Base-by-base conservation (phyloP, 805 yeast genomes). In the Barnettozyma botsteinii region DNA sequence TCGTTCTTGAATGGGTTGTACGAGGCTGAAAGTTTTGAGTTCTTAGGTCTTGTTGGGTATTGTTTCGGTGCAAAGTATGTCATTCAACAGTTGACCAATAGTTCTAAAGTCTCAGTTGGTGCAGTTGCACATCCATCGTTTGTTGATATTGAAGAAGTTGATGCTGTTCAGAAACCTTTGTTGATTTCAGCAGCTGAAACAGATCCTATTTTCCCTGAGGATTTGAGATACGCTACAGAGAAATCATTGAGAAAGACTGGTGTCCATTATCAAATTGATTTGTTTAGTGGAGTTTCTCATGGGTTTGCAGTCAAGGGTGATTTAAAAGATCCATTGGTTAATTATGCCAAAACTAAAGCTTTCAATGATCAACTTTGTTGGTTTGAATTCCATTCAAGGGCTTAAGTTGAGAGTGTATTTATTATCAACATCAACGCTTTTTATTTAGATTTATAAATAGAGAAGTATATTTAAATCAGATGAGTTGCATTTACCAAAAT, bases 41-140 rank as follows among this genome's bases (percentile, higher is more conserved):
- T 68, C 48, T 44, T 81, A 18, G 78, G 73, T 31, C 75, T 76
- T 17, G 63, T 81, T 42, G 96, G 96, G 19, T 79, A 86, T 66
- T 87, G 96, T 64, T 87, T 69, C 48, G 96, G 96, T 57, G 95
- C 86, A 30, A 83, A 79, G 60, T 79, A 67, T 50, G 77, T 74
- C 25, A 51, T 83, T 42, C 77, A 72, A 44, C 73, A 79, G 42
- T 59, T 75, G 23, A 58, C 69, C 7, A 53, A 53, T 21, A 69
- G 60, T 14, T 40, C 49, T 19, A 38, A 41, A 33, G 70, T 74
- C 26, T 73, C 75, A 45, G 83, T 70, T 14, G 86, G 75, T 52
- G 94, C 91, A 13, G 61, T 76, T 47, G 93, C 93, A 8, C 97
- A 89, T 62, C 96, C 97, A 6, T 81, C 94, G 3, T 72, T 81